A percentile compares a stretch with the other conserved stretches of the same genome.
These are phyloP conservation scores for Penstemon davidsonii DNA, from an alignment of 257 asterid species.

Conservation along the genomic window DNA sequence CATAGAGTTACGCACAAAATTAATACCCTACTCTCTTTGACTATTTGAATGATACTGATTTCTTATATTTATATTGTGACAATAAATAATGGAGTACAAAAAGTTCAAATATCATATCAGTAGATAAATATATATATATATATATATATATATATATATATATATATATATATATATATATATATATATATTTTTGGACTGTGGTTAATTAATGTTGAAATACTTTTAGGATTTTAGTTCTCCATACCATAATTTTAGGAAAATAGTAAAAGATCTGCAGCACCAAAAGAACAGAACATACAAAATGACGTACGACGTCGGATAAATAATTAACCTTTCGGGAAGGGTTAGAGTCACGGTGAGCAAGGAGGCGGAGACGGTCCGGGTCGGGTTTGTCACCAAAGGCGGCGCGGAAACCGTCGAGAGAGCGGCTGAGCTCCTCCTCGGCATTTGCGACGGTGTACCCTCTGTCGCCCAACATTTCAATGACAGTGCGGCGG, in stretches of 20 bases:
- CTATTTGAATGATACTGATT: neutral
- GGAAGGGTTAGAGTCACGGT: conserved; percentile 32
- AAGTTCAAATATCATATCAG: neutral
- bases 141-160: too few relatives aligned
- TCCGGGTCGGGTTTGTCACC: conserved; percentile 40
- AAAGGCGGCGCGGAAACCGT: conserved; percentile 39
- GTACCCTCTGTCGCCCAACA: conserved; percentile 58
- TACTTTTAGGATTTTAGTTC: neutral
- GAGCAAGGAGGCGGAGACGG: conserved; percentile 41
- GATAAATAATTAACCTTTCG: conserved; percentile 37
- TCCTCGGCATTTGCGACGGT: conserved; percentile 32
- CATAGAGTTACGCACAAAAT: neutral
- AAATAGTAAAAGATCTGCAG: neutral
- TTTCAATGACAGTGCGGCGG: conserved; percentile 48
- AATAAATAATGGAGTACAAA: neutral
- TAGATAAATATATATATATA: too few relatives aligned
- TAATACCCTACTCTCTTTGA: neutral
- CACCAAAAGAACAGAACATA: neutral
- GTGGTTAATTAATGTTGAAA: neutral
- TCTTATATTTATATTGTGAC: too few relatives aligned
- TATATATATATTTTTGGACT: too few relatives aligned
- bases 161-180: too few relatives aligned
- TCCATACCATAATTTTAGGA: neutral
- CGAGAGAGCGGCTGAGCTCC: conserved; percentile 42
- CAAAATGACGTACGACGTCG: neutral